Conservation (phyloP, 768 basidiomycete species). For the Chalciporus piperatus region DNA sequence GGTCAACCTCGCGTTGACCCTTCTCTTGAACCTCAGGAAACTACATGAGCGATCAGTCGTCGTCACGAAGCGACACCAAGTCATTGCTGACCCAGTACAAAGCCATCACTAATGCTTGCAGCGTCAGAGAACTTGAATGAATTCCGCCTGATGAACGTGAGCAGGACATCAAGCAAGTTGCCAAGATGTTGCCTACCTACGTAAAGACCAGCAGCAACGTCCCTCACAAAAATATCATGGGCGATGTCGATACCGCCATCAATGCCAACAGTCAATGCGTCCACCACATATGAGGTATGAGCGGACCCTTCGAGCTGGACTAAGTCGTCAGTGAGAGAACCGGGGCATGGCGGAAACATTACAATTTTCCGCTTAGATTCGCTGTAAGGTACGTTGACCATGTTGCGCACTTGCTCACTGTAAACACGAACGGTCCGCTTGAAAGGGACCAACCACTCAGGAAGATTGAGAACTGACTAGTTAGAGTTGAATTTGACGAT, state of each 20-base stretch:
- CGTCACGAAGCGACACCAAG: background rate
- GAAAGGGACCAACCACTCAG: constrained; percentile 3
- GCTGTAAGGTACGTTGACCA: constrained; percentile 5
- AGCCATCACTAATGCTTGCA: constrained; percentile 1
- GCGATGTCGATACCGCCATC: background rate
- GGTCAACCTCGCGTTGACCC: constrained; percentile 3
- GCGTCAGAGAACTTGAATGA: constrained; percentile 3
- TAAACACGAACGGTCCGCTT: background rate
- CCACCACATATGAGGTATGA: constrained; percentile 2
- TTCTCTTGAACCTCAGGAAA: constrained; percentile 3
- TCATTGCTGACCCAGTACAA: constrained; percentile 1
- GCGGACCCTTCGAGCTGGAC: background rate
- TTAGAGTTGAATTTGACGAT: background rate
- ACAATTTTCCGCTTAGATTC: constrained; percentile 3
- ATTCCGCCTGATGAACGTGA: background rate
- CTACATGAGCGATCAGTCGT: background rate
- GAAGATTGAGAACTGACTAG: background rate
- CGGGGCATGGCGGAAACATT: background rate
- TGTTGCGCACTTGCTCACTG: background rate
- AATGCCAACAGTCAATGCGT: background rate
- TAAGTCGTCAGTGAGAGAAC: background rate
- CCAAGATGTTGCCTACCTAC: background rate
- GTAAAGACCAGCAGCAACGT: constrained; percentile 5
- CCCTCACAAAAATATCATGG: background rate
- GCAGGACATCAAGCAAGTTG: background rate